Percentiles rank a stretch among this genome's conserved stretches.
These are phyloP conservation scores for Pisolithus thermaeus DNA, from an alignment of 1,284 basidiomycete species.

Conservation along the genomic window DNA sequence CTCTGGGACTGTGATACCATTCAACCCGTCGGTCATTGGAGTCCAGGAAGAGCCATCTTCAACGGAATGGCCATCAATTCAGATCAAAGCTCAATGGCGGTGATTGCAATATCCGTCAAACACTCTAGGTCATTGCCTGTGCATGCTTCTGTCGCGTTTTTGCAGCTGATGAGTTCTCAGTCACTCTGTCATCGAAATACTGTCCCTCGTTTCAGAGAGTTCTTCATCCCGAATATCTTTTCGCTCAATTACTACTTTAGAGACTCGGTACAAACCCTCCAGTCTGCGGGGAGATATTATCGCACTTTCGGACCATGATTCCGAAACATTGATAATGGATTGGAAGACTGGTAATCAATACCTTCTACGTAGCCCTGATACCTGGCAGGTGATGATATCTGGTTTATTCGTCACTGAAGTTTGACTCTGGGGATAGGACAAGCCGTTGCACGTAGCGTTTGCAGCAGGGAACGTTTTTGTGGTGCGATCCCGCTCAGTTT, in stretches of 20 bases:
- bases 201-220: constrained; percentile 16
- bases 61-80: constrained; percentile 45
- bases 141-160: not conserved
- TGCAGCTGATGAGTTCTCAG: constrained; percentile 11
- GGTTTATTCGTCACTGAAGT: constrained; percentile 8
- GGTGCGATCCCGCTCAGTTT: constrained; percentile 50
- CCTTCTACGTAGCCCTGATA: constrained; percentile 36
- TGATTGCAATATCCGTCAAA: constrained; percentile 43
- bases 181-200: constrained; percentile 15
- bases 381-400: constrained; percentile 14
- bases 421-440: constrained; percentile 26
- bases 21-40: constrained; percentile 41
- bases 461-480: constrained; percentile 44
- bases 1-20: constrained; percentile 42
- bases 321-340: constrained; percentile 46
- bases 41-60: constrained; percentile 45
- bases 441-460: constrained; percentile 48
- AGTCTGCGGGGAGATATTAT: constrained; percentile 44
- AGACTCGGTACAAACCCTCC: constrained; percentile 40
- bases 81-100: constrained; percentile 37
- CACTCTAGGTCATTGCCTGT: constrained; percentile 33
- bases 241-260: constrained; percentile 10
- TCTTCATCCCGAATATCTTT: constrained; percentile 8
- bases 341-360: constrained; percentile 44
- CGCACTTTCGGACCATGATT: constrained; percentile 45